Conservation (phyloP, 73 alveolate species). For the Paramecium sonneborni region DNA sequence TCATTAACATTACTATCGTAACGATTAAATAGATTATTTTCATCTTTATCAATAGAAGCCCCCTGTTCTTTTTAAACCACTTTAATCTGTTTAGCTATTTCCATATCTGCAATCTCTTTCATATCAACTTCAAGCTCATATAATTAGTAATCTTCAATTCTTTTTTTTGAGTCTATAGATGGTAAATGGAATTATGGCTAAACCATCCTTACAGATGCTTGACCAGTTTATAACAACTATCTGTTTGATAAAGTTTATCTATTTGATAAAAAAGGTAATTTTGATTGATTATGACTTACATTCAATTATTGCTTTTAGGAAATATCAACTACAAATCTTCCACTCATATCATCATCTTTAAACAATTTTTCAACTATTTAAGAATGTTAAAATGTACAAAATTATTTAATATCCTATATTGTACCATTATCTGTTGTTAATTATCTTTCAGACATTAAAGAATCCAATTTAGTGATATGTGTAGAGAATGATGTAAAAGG, state of each 20-base stretch:
- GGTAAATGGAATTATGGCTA: not conserved
- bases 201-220: not conserved
- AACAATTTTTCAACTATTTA: not conserved
- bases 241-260: not conserved
- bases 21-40: not conserved
- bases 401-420: not conserved
- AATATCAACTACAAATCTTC: not conserved
- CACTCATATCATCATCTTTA: slow-evolving; percentile 7
- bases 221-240: not conserved
- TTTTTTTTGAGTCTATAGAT: not conserved
- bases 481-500: not conserved
- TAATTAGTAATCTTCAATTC: not conserved
- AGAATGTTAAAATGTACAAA: not conserved
- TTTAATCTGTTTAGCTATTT: not conserved
- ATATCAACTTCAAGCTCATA: not conserved
- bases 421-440: not conserved
- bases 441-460: not conserved
- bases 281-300: not conserved
- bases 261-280: not conserved
- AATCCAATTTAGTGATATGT: not conserved
- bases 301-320: not conserved
- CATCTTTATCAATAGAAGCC: not conserved
- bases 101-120: not conserved
- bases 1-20: not conserved
- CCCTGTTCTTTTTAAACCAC: not conserved